Percentiles rank a stretch among this genome's conserved stretches.
Conservation (phyloP, 305 asterid genomes). For the Lippia alba region DNA sequence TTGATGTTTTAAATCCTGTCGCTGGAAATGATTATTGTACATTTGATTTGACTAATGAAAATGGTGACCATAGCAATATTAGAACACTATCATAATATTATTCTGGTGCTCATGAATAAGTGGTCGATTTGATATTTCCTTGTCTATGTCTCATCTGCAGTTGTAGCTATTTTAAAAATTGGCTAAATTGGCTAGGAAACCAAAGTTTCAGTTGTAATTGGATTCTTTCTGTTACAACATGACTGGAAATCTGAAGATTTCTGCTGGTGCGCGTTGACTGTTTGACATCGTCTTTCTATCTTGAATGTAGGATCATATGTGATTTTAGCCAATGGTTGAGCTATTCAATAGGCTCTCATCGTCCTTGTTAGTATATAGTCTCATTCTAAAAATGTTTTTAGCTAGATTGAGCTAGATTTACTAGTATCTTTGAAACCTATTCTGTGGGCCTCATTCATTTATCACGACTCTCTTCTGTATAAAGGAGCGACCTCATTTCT, state of each 20-base stretch:
- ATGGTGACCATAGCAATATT: neutral
- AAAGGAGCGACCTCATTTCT: neutral
- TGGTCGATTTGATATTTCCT: slow-evolving; percentile 11
- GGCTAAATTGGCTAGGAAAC: neutral
- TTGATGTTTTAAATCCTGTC: too few species aligned
- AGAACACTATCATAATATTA: slow-evolving; percentile 15
- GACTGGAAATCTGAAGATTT: slow-evolving; percentile 1
- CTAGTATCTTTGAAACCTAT: neutral
- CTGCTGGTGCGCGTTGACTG: neutral
- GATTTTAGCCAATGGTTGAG: neutral
- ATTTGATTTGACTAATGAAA: slow-evolving; percentile 3
- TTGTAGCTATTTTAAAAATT: neutral
- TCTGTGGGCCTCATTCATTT: too few species aligned
- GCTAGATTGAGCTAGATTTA: neutral
- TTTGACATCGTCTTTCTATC: neutral
- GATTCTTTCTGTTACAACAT: neutral
- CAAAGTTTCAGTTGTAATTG: slow-evolving; percentile 15
- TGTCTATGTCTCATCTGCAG: neutral
- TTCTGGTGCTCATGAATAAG: slow-evolving; percentile 8
- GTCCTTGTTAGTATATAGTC: neutral
- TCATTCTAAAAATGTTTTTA: neutral
- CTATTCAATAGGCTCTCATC: neutral
- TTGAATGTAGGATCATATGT: neutral
- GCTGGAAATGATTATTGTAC: neutral
- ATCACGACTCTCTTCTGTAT: neutral